A percentile compares a stretch with the other conserved stretches of the same genome.
These are phyloP conservation scores for Ogataea ganodermae DNA, from an alignment of 805 yeast species.

Conservation along the genomic window DNA sequence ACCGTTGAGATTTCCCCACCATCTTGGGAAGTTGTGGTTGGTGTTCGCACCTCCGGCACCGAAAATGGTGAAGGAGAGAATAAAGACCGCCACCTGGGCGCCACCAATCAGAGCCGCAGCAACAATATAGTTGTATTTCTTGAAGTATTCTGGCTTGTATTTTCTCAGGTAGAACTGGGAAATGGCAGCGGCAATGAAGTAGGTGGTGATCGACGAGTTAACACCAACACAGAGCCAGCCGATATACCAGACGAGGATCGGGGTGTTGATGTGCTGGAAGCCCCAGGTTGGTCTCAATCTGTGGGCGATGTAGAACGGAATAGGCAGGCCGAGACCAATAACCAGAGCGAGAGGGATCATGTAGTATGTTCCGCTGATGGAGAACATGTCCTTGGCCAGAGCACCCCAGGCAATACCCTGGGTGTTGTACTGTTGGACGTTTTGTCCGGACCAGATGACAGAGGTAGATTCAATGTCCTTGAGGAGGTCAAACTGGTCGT, in stretches of 20 bases:
- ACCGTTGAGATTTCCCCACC: conserved; percentile 36
- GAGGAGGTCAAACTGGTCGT: conserved; percentile 32
- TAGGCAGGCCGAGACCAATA: conserved; percentile 32
- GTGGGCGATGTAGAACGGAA: conserved; percentile 34
- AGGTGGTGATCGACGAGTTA: conserved; percentile 34
- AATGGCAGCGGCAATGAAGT: conserved; percentile 30
- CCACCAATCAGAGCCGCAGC: conserved; percentile 56
- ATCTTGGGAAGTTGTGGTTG: conserved; percentile 31
- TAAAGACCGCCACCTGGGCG: conserved; percentile 34
- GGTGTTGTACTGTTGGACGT: conserved; percentile 38
- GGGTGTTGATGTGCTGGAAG: conserved; percentile 27
- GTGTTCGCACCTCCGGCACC: conserved; percentile 36
- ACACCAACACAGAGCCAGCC: conserved; percentile 38
- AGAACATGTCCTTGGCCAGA: conserved; percentile 35
- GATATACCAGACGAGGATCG: conserved; percentile 35
- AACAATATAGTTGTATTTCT: conserved; percentile 51
- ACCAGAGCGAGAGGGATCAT: conserved; percentile 34
- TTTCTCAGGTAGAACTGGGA: conserved; percentile 31
- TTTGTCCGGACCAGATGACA: conserved; percentile 38
- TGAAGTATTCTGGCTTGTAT: conserved; percentile 29
- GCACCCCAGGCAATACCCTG: conserved; percentile 40
- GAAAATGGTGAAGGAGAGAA: conserved; percentile 35
- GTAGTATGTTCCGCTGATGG: conserved; percentile 32
- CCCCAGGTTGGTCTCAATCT: conserved; percentile 34
- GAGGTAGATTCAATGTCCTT: conserved; percentile 34